Conservation (phyloP, 192 early-diverging fungal genomes). For the Gaertneriomyces semiglobifer region DNA sequence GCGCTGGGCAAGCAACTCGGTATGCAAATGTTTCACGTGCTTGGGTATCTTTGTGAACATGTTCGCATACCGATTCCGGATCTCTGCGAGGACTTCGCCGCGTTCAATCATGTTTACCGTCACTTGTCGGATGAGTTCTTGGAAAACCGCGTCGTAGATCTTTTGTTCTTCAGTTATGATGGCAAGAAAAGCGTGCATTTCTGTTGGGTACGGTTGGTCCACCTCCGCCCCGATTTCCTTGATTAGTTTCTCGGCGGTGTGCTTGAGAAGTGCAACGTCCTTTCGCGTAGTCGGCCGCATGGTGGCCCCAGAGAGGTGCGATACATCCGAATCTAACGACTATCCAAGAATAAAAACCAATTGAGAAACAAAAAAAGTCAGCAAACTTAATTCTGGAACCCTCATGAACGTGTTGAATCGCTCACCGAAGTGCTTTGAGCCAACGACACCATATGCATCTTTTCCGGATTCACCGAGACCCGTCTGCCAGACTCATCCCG, state of each 20-base stretch:
- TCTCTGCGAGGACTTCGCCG: slow-evolving; percentile 55
- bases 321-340: slow-evolving; percentile 2
- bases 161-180: slow-evolving; percentile 59
- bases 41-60: slow-evolving; percentile 59
- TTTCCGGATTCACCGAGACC: slow-evolving; percentile 2
- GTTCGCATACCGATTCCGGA: slow-evolving; percentile 52
- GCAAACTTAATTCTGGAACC: not conserved
- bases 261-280: slow-evolving; percentile 54
- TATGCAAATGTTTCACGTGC: slow-evolving; percentile 55
- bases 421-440: not conserved
- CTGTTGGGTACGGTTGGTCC: slow-evolving; percentile 53
- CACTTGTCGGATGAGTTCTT: slow-evolving; percentile 56
- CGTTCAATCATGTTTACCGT: slow-evolving; percentile 62
- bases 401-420: not conserved
- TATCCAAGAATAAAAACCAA: slow-evolving; percentile 3
- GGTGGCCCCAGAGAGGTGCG: slow-evolving; percentile 5
- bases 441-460: slow-evolving; percentile 6
- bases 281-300: slow-evolving; percentile 48
- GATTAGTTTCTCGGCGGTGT: slow-evolving; percentile 50
- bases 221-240: slow-evolving; percentile 43
- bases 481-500: not conserved
- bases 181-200: slow-evolving; percentile 56
- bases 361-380: slow-evolving; percentile 7
- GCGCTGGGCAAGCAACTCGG: slow-evolving; percentile 55
- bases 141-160: slow-evolving; percentile 59